A percentile compares a stretch with the other conserved stretches of the same genome.
Evolutionary conservation across 345 rosid genomes (phyloP).

Genomic region (Aquilaria malaccensis): DNA sequence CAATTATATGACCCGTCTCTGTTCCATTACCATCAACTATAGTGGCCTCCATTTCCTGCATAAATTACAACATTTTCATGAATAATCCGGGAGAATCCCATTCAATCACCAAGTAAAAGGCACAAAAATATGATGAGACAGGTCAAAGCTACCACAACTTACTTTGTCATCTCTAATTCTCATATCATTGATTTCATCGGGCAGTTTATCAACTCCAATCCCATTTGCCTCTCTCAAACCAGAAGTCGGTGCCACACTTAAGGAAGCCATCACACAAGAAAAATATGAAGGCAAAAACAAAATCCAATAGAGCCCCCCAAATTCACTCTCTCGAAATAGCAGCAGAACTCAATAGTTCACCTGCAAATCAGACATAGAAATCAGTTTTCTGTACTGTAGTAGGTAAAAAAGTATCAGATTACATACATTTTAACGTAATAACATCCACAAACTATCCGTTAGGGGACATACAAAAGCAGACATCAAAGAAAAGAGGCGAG

Average conservation of each 20-base stretch:
- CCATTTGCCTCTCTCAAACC: constrained; percentile 50
- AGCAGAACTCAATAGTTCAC: constrained; percentile 4
- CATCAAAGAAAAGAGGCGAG: background rate
- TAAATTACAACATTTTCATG: constrained; percentile 4
- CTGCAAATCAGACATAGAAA: constrained; percentile 14
- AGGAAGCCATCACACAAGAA: constrained; percentile 46
- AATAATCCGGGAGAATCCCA: background rate
- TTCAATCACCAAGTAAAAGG: background rate
- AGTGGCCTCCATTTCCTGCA: constrained; percentile 84
- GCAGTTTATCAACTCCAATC: constrained; percentile 68
- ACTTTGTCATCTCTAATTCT: constrained; percentile 90
- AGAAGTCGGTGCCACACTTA: constrained; percentile 42
- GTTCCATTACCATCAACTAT: constrained; percentile 83
- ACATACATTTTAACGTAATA: background rate
- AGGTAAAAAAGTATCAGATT: background rate
- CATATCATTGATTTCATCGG: constrained; percentile 86
- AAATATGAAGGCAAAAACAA: background rate
- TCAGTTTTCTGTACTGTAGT: background rate
- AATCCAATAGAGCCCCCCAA: constrained; percentile 3
- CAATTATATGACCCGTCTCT: constrained; percentile 78
- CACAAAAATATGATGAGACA: background rate
- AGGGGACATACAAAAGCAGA: background rate
- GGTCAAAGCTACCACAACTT: background rate
- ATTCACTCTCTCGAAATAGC: constrained; percentile 10
- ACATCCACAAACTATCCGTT: background rate